Evolutionary conservation across 768 basidiomycete species (phyloP), one percentile per base, ranked within the genome.

Genomic region (Tricholoma bakamatsutake): DNA sequence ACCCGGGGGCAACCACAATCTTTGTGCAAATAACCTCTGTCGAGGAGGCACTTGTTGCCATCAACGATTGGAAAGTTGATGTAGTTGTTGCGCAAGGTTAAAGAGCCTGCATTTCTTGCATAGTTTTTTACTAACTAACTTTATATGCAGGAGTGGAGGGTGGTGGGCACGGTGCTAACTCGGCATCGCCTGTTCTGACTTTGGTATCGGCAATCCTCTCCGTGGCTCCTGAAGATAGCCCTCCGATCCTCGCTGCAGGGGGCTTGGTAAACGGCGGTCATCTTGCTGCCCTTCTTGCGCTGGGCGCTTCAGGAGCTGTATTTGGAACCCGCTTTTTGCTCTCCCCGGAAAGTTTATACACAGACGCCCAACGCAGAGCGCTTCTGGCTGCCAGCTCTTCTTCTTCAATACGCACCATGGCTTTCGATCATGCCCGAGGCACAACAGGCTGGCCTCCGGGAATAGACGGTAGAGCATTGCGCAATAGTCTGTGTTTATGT

Each of bases 41-140:
- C 7, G 70, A 81, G 55, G 80, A 87, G 55, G 87, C 85, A 6
- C 68, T 77, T 17, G 59, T 74, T 52, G 90, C 89, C 17, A 65
- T 75, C n/a, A 71, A 81, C 28, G 74, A 80, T n/a, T 89, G 84
- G 82, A 80, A 83, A 60, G 82, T 75, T 7, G 91, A 93, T 66
- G 80, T 84, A 35, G 68, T 93, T 54, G 83, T 93, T 15, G 86
- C 81, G 2, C 91, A 93, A 82, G 89, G 91, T 88, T 52, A 42
- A 48, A 31, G 30, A 17, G n/a, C 3, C 15, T n/a, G 30, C 4
- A 48, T 51, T 50, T 54, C 48, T 49, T 54, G 45, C 33, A 5
- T 39, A 28, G 28, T 28, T 33, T 34, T 52, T 54, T 55, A 15
- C 18, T n/a, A n/a, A n/a, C 15, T 31, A 48, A 48, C 27, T 11